Base-by-base conservation (phyloP, 768 basidiomycete genomes). In the Boletus eberwhitei region DNA sequence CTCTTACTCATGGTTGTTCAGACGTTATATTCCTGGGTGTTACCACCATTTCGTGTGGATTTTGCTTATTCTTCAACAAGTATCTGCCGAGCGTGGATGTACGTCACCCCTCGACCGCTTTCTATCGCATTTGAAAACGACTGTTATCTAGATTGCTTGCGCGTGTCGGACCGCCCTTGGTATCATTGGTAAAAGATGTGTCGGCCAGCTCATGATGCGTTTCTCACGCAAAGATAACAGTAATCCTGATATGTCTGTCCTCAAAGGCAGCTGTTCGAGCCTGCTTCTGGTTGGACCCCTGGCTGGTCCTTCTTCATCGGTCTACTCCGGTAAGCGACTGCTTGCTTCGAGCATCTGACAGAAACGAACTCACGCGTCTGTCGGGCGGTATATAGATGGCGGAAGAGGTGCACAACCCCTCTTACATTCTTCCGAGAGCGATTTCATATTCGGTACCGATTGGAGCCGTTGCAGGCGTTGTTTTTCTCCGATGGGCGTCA, bases 241-340 rank as follows among this genome's bases (percentile, higher is more conserved):
- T 84, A 17, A 84, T 79, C 48, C 69, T 86, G 41, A 71, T 86
- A 26, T 83, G 79, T 38, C 65, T 85, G 4, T 83, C 84, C 7
- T 75, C 70, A 17, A 85, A 83, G 66, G 84, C 84, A 4, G 78
- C 79, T 2, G 54, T 87, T 85, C 50, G 79, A 86, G 60, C 79
- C 83, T 16, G 67, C 72, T 17, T 82, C 85, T 0, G 86, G 86
- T 7, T 87, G 85, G 85, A 77, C 77, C 2, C 75, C 81, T 12
- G 86, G 82, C 31, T 87, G 84, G 84, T 76, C 83, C 0, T 87
- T 86, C 63, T 87, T 86, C 65, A 82, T 86, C 34, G 85, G 85
- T 32, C 62, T 85, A 21, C 73, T 84, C 22, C 80, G 40, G 82
- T 83, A 70, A 54, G 77, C 50, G 22, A 48, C 38, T 9, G 4